phyloP scores from a whole-genome alignment of 2,329 filamentous ascomycete genomes.

The Diaporthe caulivora region DNA sequence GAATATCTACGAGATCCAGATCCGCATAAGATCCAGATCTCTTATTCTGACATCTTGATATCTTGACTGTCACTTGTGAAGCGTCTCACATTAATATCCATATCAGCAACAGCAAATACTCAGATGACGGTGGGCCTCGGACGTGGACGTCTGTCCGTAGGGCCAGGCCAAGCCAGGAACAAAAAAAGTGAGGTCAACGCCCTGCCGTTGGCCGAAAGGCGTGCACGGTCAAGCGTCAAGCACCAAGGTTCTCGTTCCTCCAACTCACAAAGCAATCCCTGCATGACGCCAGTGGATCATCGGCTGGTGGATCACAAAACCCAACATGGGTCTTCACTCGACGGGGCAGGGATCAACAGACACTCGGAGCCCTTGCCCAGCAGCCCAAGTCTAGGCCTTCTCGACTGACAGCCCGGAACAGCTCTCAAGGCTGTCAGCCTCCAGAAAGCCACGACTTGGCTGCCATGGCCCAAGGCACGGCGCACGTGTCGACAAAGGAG shows the following conservation, averaged over 20 bases:
- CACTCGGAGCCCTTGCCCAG: slow-evolving; percentile 6
- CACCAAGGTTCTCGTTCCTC: slow-evolving; percentile 24
- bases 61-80: not conserved
- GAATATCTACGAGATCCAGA: slow-evolving; percentile 5
- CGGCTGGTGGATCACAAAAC: slow-evolving; percentile 7
- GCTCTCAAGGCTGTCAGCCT: not conserved
- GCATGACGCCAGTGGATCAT: slow-evolving; percentile 21
- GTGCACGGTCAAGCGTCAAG: slow-evolving; percentile 16
- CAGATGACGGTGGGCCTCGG: not conserved
- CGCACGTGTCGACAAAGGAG: slow-evolving; percentile 12
- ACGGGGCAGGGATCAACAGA: slow-evolving; percentile 14
- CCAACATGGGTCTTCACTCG: slow-evolving; percentile 12
- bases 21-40: slow-evolving; percentile 8
- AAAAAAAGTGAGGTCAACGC: slow-evolving; percentile 10
- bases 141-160: slow-evolving; percentile 11
- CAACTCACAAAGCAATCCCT: slow-evolving; percentile 30
- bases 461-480: slow-evolving; percentile 9
- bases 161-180: not conserved
- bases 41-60: not conserved
- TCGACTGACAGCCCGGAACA: slow-evolving; percentile 3
- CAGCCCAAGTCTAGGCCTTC: slow-evolving; percentile 19
- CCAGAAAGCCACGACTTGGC: not conserved
- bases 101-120: too few species aligned
- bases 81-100: not conserved
- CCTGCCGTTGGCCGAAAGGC: slow-evolving; percentile 24